Percentiles rank a stretch among this genome's conserved stretches.
Evolutionary conservation across 163 green algal genomes (phyloP).

Genomic region (Chlorella variabilis): DNA sequence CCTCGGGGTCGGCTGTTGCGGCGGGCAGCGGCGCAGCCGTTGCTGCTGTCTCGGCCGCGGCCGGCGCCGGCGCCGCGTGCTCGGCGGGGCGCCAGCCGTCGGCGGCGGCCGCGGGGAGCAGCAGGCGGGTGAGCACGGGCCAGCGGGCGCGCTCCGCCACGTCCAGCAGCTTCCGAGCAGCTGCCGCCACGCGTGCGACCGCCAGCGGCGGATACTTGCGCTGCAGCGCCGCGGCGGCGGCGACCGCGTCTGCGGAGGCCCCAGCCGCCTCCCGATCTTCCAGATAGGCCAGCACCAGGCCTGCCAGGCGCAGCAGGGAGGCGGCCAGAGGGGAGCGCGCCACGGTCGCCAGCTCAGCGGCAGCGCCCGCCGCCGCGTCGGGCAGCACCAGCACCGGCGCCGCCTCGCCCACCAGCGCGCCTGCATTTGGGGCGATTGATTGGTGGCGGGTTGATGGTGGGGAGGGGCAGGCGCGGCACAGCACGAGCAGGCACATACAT

Average conservation of each 20-base stretch:
- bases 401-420: constrained; percentile 1
- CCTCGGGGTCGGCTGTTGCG: background rate
- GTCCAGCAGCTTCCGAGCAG: constrained; percentile 3
- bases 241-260: background rate
- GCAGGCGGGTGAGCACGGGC: background rate
- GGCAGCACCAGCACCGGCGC: constrained; percentile 25
- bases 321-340: background rate
- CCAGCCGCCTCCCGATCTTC: background rate
- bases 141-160: background rate
- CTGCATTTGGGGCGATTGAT: no score
- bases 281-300: constrained; percentile 1
- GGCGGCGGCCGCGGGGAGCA: background rate
- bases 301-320: background rate
- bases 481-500: background rate
- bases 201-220: constrained; percentile 5
- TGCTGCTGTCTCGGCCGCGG: background rate
- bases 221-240: background rate
- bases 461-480: background rate
- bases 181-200: background rate
- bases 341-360: constrained; percentile 11
- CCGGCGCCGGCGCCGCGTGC: background rate
- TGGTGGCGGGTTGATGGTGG: background rate
- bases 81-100: constrained; percentile 4
- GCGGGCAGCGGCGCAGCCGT: background rate
- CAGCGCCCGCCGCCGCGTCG: background rate